Evolutionary conservation across 1,139 yeast genomes (phyloP).

Genomic region (Lodderomyces theae): DNA sequence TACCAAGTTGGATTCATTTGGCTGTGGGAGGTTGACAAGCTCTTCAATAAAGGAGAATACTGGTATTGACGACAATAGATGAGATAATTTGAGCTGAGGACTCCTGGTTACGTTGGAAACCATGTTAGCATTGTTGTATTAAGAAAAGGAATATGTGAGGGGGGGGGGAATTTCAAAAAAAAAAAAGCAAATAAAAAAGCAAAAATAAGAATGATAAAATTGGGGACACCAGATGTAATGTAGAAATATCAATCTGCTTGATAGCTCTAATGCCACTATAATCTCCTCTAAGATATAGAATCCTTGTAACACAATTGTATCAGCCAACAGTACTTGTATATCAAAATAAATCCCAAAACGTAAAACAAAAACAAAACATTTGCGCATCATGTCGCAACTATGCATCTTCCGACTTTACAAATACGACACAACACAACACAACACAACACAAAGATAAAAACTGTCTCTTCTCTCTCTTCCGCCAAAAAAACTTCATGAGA

Average conservation of each 20-base stretch:
- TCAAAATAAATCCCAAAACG: constrained; percentile 1
- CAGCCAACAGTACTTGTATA: neutral
- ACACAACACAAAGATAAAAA: no score
- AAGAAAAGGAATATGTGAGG: neutral
- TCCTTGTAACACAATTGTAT: no score
- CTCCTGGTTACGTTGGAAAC: constrained; percentile 5
- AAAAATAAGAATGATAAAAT: no score
- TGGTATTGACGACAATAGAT: constrained; percentile 19
- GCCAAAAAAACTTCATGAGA: neutral
- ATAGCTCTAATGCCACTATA: neutral
- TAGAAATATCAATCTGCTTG: neutral
- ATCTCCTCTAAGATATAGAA: no score
- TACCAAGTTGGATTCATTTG: constrained; percentile 4
- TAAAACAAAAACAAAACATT: constrained; percentile 1
- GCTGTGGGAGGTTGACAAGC: constrained; percentile 22
- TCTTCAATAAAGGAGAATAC: constrained; percentile 35
- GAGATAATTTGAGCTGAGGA: constrained; percentile 11
- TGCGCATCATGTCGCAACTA: neutral
- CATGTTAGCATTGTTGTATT: constrained; percentile 9
- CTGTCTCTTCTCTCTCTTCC: neutral
- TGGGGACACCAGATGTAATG: neutral
- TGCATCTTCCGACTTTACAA: neutral
- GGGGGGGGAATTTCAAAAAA: neutral
- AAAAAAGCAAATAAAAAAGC: no score
- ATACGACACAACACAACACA: neutral